These are phyloP conservation scores for Borealophlyctis nickersoniae DNA, from an alignment of 192 early-diverging fungal species.

Conservation along the genomic window DNA sequence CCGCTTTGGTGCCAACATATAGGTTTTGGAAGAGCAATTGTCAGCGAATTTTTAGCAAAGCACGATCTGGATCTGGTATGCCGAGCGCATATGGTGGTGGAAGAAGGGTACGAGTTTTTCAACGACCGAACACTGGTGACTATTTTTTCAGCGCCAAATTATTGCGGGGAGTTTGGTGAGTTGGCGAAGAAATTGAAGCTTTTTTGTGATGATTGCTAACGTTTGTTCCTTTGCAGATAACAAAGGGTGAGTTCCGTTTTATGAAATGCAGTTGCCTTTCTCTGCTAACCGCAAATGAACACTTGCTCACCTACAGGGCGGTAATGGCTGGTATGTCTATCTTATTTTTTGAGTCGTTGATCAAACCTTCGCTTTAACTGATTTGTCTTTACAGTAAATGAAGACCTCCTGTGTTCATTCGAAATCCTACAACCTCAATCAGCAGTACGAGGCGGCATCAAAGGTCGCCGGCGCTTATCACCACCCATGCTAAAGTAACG, in stretches of 20 bases:
- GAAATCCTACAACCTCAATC: slow-evolving; percentile 43
- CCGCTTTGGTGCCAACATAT: no score
- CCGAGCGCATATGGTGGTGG: slow-evolving; percentile 93
- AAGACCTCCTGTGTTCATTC: slow-evolving; percentile 88
- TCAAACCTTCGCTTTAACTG: background rate
- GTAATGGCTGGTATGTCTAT: slow-evolving; percentile 69
- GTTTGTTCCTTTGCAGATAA: slow-evolving; percentile 21
- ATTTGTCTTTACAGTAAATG: slow-evolving; percentile 53
- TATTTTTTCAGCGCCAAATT: slow-evolving; percentile 93
- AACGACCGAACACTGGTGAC: slow-evolving; percentile 86
- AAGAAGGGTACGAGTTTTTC: slow-evolving; percentile 98
- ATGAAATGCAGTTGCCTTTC: background rate
- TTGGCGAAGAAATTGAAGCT: background rate
- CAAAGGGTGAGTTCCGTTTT: slow-evolving; percentile 31
- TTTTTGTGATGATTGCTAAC: background rate
- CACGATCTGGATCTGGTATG: slow-evolving; percentile 85
- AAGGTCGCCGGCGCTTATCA: slow-evolving; percentile 11
- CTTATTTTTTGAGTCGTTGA: no score
- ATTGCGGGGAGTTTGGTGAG: slow-evolving; percentile 96
- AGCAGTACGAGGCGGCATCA: slow-evolving; percentile 3
- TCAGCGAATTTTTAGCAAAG: slow-evolving; percentile 77
- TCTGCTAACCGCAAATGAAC: background rate
- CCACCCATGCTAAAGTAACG: slow-evolving; percentile 22
- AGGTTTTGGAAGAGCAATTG: slow-evolving; percentile 77
- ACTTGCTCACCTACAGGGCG: slow-evolving; percentile 56